A percentile compares a stretch with the other conserved stretches of the same genome.
Evolutionary conservation across 495 filamentous ascomycete genomes (phyloP).

Genomic region (Podospora bellae-mahoneyi): DNA sequence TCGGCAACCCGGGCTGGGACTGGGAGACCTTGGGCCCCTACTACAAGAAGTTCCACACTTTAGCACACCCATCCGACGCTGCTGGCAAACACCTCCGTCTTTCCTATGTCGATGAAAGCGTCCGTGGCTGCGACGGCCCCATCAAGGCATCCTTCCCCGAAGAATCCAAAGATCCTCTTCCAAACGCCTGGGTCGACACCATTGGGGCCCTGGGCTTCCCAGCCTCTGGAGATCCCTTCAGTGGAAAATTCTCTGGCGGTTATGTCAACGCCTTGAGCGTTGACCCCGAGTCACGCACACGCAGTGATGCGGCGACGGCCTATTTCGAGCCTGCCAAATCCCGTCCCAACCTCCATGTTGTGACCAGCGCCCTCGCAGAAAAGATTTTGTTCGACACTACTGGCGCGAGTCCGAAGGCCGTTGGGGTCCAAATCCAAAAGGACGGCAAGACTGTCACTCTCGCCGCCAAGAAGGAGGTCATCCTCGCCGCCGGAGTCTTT

Average conservation of each 20-base stretch:
- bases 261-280: slow-evolving; percentile 3
- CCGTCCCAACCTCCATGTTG: slow-evolving; percentile 3
- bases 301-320: slow-evolving; percentile 5
- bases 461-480: slow-evolving; percentile 2
- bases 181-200: slow-evolving; percentile 4
- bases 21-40: slow-evolving; percentile 8
- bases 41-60: slow-evolving; percentile 10
- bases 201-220: not conserved
- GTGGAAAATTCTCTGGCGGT: slow-evolving; percentile 1
- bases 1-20: slow-evolving; percentile 18
- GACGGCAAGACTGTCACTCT: not conserved
- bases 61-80: not conserved
- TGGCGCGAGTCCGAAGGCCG: not conserved
- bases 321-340: slow-evolving; percentile 2
- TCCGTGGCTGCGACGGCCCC: not conserved
- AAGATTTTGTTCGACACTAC: slow-evolving; percentile 2
- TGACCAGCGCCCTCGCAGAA: not conserved
- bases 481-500: slow-evolving; percentile 7
- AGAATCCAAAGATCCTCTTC: slow-evolving; percentile 2
- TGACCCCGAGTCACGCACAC: slow-evolving; percentile 1
- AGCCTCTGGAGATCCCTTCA: slow-evolving; percentile 6
- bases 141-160: slow-evolving; percentile 3
- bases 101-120: slow-evolving; percentile 1
- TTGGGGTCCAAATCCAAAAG: slow-evolving; percentile 1
- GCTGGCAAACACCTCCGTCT: slow-evolving; percentile 1